phyloP scores from a whole-genome alignment of 768 basidiomycete species.

The Lyophyllum atratum region DNA sequence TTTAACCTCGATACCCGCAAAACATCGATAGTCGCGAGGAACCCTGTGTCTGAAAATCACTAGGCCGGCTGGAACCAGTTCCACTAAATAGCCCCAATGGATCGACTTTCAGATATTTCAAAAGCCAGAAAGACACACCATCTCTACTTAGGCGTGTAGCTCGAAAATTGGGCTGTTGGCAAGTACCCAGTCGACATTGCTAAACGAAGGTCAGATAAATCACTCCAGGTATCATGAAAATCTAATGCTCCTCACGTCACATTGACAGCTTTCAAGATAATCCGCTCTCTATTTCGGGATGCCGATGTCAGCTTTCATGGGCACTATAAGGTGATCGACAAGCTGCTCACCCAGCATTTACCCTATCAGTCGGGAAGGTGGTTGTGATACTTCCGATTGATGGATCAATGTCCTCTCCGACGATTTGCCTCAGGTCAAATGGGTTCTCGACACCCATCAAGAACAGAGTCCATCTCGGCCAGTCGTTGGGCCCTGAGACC shows the following conservation, averaged over 20 bases:
- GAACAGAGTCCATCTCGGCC: constrained; percentile 8
- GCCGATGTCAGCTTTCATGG: neutral
- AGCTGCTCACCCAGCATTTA: constrained; percentile 11
- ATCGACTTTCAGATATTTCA: neutral
- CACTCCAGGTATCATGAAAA: neutral
- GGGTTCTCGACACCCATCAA: constrained; percentile 2
- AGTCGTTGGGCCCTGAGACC: constrained; percentile 1
- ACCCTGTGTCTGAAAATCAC: no score
- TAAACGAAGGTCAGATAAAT: neutral
- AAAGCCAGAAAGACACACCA: neutral
- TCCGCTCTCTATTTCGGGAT: neutral
- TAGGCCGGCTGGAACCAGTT: neutral
- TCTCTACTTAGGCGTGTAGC: neutral
- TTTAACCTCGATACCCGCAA: no score
- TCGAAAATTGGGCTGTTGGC: neutral
- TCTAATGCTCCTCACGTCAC: constrained; percentile 6
- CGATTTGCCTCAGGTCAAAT: constrained; percentile 11
- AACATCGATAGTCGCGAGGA: no score
- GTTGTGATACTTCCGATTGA: constrained; percentile 9
- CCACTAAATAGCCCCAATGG: neutral
- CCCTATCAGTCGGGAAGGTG: constrained; percentile 6
- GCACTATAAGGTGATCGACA: neutral
- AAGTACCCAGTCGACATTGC: neutral
- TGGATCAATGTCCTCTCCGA: constrained; percentile 5
- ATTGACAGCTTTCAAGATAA: constrained; percentile 11